Evolutionary conservation across 108 stramenopile species (phyloP).

Genomic region (Nitzschia putrida): DNA sequence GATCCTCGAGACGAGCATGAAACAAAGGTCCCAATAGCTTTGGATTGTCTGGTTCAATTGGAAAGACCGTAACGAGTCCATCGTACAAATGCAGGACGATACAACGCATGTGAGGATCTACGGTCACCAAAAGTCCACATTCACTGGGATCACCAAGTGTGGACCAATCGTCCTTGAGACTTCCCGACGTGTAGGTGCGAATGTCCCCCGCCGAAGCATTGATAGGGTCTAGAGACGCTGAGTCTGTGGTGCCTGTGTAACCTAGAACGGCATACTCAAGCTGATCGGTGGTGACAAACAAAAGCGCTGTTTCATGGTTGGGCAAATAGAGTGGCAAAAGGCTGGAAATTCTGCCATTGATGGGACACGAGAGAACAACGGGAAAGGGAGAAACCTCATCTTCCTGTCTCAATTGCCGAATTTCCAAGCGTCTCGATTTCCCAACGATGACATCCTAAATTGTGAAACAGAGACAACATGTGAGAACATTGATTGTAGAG

Average conservation of each 20-base stretch:
- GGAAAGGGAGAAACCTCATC: constrained; percentile 56
- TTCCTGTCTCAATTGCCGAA: constrained; percentile 42
- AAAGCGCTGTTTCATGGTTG: constrained; percentile 32
- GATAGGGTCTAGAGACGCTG: background rate
- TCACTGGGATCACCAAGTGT: constrained; percentile 51
- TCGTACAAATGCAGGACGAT: constrained; percentile 76
- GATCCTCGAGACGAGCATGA: constrained; percentile 78
- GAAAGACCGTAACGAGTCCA: constrained; percentile 71
- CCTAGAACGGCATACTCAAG: constrained; percentile 73
- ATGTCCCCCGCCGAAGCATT: constrained; percentile 39
- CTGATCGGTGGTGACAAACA: constrained; percentile 77
- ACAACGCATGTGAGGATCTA: constrained; percentile 68
- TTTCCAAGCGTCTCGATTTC: constrained; percentile 65
- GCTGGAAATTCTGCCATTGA: constrained; percentile 69
- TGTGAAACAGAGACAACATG: background rate
- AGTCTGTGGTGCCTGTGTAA: constrained; percentile 30
- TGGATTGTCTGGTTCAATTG: constrained; percentile 45
- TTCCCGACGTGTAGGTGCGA: constrained; percentile 55
- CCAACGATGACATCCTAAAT: constrained; percentile 61
- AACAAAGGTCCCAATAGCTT: constrained; percentile 55
- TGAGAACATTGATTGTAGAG: too few species aligned
- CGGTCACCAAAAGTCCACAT: constrained; percentile 59
- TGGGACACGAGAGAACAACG: constrained; percentile 56
- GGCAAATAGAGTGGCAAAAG: constrained; percentile 49
- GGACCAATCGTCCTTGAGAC: constrained; percentile 41